phyloP scores from a whole-genome alignment of 2,329 filamentous ascomycete genomes.

The Trichoderma gracile region DNA sequence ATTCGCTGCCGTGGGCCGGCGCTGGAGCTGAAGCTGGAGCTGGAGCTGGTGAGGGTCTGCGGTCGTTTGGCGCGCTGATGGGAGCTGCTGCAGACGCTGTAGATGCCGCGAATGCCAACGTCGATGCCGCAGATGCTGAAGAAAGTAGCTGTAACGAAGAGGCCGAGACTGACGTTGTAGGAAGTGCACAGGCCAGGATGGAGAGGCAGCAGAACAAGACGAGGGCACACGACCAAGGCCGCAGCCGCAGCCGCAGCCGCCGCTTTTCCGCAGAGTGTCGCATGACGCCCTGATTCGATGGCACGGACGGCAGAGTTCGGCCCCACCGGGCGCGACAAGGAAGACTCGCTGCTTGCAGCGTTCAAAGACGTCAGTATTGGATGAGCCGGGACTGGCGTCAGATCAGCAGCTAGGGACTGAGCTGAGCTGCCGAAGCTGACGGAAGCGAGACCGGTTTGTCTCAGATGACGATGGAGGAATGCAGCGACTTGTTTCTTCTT shows the following conservation, averaged over 20 bases:
- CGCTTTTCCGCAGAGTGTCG: constrained; percentile 7
- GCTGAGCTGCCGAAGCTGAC: too few species aligned
- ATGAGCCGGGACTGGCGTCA: too few species aligned
- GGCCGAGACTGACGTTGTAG: not conserved
- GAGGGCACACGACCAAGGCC: not conserved
- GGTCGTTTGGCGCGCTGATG: not conserved
- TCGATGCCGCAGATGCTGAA: not conserved
- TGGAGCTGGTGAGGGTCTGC: not conserved
- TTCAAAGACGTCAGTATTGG: constrained; percentile 5
- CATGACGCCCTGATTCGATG: constrained; percentile 12
- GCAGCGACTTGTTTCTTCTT: too few species aligned
- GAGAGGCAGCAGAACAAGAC: not conserved
- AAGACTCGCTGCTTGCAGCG: not conserved
- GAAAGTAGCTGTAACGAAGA: not conserved
- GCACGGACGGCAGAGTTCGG: not conserved
- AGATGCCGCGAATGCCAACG: not conserved
- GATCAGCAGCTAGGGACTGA: too few species aligned
- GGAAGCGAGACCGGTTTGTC: not conserved
- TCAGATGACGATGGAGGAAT: not conserved
- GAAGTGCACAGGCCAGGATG: not conserved
- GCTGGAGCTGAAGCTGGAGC: not conserved
- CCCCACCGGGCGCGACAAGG: constrained; percentile 7
- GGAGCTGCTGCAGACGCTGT: not conserved
- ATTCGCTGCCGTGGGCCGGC: constrained; percentile 7
- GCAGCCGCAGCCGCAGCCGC: not conserved